Evolutionary conservation across 176 grass and related monocot genomes (phyloP), one percentile per base, ranked within the genome.

Genomic region (Zea luxurians): DNA sequence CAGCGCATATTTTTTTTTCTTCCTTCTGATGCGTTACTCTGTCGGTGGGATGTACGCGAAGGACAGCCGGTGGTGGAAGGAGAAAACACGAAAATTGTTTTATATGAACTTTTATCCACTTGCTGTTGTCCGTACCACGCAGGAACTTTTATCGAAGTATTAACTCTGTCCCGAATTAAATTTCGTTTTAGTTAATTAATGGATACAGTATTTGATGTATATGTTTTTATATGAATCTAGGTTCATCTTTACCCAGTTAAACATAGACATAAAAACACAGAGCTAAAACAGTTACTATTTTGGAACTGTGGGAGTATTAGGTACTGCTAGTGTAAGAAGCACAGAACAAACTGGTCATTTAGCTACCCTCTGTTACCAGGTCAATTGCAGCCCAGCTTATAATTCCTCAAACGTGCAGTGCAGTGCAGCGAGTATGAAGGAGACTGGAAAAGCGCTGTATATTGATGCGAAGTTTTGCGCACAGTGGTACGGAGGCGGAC

Each of bases 281-380:
- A 27, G 27, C 27, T 27, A 27, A 27, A 27, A 27, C 27, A 1
- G 27, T 1, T 27, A 27, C 0, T 27, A n/a, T n/a, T n/a, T n/a
- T n/a, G n/a, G n/a, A 27, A 27, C 27, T 1, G 27, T 0, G 27
- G 27, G 27, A 27, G 27, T 27, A 27, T 5, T 13, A 47, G n/a
- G 18, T 34, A 64, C 47, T 46, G 7, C 44, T 10, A 48, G 46
- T 27, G 20, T 13, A 37, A 78, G 62, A 43, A 3, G 16, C 16
- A 20, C 5, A 45, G 20, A 53, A 46, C 10, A 61, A 43, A 40
- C 37, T 15, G 64, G n/a, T 0, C 10, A 45, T 52, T 27, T 49
- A 36, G 58, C 21, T 13, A 58, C 21, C 15, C 18, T 65, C n/a
- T 44, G 71, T 70, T 72, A 63, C 11, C 62, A 11, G 42, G 82